Evolutionary conservation across 768 basidiomycete genomes (phyloP).

Genomic region (Pleurotus cornucopiae): DNA sequence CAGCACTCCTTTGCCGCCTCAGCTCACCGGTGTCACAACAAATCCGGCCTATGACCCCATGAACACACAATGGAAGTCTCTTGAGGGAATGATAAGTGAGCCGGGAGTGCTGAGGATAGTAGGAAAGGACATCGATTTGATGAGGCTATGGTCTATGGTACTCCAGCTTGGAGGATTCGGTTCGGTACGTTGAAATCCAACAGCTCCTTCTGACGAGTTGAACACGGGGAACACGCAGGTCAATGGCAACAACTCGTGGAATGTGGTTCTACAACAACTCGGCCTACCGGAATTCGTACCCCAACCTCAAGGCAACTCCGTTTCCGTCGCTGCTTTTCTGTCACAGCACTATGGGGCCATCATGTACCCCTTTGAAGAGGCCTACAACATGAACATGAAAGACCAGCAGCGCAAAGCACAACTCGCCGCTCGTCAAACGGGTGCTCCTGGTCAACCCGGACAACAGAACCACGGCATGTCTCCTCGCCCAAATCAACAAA

Average conservation of each 20-base stretch:
- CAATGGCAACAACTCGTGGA: constrained; percentile 52
- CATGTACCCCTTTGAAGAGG: constrained; percentile 69
- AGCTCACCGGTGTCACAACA: constrained; percentile 54
- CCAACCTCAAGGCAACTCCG: constrained; percentile 37
- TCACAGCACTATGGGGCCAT: constrained; percentile 59
- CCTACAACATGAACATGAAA: constrained; percentile 56
- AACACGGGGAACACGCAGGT: constrained; percentile 28
- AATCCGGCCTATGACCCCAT: constrained; percentile 58
- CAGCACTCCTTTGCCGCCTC: constrained; percentile 68
- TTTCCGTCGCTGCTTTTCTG: constrained; percentile 46
- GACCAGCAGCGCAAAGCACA: constrained; percentile 57
- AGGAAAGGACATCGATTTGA: constrained; percentile 74
- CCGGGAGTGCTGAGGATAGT: constrained; percentile 63
- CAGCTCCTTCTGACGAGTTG: constrained; percentile 12
- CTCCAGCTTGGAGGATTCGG: constrained; percentile 55
- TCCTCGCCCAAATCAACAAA: constrained; percentile 19
- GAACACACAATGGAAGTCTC: constrained; percentile 57
- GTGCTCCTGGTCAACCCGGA: constrained; percentile 24
- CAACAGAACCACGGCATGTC: constrained; percentile 12
- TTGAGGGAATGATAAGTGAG: constrained; percentile 57
- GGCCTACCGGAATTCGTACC: constrained; percentile 58
- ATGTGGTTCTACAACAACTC: constrained; percentile 46
- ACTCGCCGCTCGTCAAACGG: constrained; percentile 33
- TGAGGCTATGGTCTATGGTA: constrained; percentile 66
- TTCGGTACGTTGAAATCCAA: constrained; percentile 41